Evolutionary conservation across 257 asterid species (phyloP).

Genomic region (Eucommia ulmoides): DNA sequence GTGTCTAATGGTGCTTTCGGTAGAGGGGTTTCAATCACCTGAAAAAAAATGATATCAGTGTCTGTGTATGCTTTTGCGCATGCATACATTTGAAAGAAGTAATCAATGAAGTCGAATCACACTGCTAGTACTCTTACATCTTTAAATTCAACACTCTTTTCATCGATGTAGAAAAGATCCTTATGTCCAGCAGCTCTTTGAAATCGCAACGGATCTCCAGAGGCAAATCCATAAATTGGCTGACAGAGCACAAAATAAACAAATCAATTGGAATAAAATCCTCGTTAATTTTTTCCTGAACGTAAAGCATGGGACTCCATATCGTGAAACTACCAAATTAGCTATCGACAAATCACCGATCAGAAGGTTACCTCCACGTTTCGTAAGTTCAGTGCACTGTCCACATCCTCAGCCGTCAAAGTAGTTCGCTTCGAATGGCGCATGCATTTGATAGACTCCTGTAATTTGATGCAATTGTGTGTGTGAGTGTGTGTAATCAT

Average conservation of each 20-base stretch:
- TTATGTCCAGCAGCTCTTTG: conserved; percentile 86
- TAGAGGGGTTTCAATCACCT: conserved; percentile 96
- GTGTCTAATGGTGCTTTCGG: conserved; percentile 89
- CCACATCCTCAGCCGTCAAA: conserved; percentile 80
- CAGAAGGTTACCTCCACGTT: conserved; percentile 67
- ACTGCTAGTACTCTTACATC: conserved; percentile 40
- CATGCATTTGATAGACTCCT: conserved; percentile 98
- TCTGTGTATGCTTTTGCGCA: too few species aligned
- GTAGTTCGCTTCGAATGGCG: conserved; percentile 92
- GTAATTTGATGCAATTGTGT: too few species aligned
- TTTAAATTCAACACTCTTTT: conserved; percentile 87
- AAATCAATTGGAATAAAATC: background rate
- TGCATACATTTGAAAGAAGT: too few species aligned
- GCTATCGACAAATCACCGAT: background rate
- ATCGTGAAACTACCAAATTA: background rate
- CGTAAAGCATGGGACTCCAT: background rate
- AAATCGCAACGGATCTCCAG: conserved; percentile 79
- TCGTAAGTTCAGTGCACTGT: conserved; percentile 80
- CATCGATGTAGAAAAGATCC: conserved; percentile 84
- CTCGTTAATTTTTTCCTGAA: background rate
- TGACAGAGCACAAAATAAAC: conserved; percentile 10
- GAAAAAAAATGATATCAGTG: conserved; percentile 8
- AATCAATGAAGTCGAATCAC: too few species aligned
- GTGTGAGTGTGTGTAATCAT: too few species aligned
- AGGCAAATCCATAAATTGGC: conserved; percentile 94